Base-by-base conservation (phyloP, 129 eudicot species). In the Scalesia atractyloides region DNA sequence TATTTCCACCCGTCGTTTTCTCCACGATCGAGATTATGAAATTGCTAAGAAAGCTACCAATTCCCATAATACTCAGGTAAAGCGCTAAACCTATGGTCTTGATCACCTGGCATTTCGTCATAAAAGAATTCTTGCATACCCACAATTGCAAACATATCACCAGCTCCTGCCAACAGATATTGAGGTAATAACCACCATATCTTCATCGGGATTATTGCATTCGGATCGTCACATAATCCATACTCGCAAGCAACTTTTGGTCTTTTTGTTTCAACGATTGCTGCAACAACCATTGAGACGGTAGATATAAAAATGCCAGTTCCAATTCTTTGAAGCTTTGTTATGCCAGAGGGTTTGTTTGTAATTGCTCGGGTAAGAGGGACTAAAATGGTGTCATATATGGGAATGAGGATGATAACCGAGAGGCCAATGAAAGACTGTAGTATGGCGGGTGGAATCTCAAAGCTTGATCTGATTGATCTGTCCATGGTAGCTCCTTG, bases 81-180 rank as follows among this genome's bases (percentile, higher is more conserved):
- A 88, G 75, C 1, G 96, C 82, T 2, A 86, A 43, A 7, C 94
- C 97, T 3, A 92, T 68, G n/a, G 89, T 81, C 53, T 24, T 84
- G 44, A 20, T 85, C 91, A 50, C 84, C 68, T 1, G 96, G 93
- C 44, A 89, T 78, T 53, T 89, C 85, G 48, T 85, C 96, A 47
- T 92, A 88, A 67, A 92, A 88, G 22, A 84, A 75, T 34, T 92
- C 96, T 68, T 92, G 97, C 84, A 89, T 61, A 9, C 98, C 98
- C 10, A 92, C 84, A 64, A 83, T 49, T 0, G 91, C 33, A 73
- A 89, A 85, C 2, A 79, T 88, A 9, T 85, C 84, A 9, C 85
- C 75, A 11, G 82, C 70, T 41, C 97, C 97, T 19, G 66, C 74
- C 70, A 91, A 48, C 3, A 85, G n/a, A 54, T 85, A 84, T 49